Conservation (phyloP, 1,284 basidiomycete species). For the Peniophora sp. region DNA sequence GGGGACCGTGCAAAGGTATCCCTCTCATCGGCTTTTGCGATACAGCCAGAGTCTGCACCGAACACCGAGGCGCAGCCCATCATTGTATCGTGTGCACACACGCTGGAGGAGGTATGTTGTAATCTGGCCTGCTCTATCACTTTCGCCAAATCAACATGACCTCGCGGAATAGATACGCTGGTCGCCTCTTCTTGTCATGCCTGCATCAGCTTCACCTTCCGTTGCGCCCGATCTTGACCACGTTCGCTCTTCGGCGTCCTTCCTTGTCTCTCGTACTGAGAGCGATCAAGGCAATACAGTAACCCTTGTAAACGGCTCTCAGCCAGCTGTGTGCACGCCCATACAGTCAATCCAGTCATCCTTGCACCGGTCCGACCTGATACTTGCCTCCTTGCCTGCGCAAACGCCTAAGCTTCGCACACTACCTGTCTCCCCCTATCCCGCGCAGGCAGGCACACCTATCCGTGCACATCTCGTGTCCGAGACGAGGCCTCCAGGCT, state of each 20-base stretch:
- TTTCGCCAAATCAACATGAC: constrained; percentile 2
- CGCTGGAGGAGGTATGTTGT: constrained; percentile 47
- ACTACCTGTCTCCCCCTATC: constrained; percentile 65
- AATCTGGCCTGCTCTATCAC: neutral
- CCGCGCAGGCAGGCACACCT: constrained; percentile 38
- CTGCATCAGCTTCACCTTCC: constrained; percentile 13
- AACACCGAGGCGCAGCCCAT: constrained; percentile 25
- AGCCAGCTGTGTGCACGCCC: neutral
- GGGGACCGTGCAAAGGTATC: constrained; percentile 39
- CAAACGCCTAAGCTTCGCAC: constrained; percentile 25
- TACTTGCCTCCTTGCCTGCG: constrained; percentile 33
- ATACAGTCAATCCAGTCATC: constrained; percentile 39
- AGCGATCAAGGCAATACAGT: constrained; percentile 6
- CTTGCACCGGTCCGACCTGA: constrained; percentile 53
- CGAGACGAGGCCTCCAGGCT: constrained; percentile 25
- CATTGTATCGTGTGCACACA: constrained; percentile 62
- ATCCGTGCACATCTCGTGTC: constrained; percentile 53
- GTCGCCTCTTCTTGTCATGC: constrained; percentile 24
- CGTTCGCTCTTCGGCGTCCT: constrained; percentile 31
- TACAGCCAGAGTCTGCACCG: constrained; percentile 26
- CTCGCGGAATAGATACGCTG: constrained; percentile 33
- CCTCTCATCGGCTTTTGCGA: constrained; percentile 56
- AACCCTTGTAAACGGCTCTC: neutral
- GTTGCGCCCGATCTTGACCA: constrained; percentile 12
- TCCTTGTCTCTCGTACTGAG: constrained; percentile 27